Evolutionary conservation across 352 stramenopile genomes (phyloP).

Genomic region (Thalassiosira livingstoniorum): DNA sequence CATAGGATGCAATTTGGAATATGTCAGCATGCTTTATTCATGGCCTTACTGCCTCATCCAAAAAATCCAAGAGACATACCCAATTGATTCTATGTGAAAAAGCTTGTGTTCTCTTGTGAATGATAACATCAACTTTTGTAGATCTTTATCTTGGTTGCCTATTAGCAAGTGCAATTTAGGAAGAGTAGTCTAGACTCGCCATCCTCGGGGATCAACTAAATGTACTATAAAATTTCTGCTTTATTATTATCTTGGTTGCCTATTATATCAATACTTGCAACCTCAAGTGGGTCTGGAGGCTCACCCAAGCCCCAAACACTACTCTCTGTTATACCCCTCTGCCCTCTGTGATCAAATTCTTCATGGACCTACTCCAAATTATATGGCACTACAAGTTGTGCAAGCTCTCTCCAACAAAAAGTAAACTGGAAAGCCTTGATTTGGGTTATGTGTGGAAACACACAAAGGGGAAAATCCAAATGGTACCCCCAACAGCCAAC

Average conservation of each 20-base stretch:
- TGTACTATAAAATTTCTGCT: no score
- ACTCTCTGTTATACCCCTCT: background rate
- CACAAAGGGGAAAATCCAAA: background rate
- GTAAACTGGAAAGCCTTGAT: background rate
- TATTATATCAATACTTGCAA: background rate
- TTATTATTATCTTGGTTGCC: no score
- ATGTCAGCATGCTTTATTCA: background rate
- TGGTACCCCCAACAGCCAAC: background rate
- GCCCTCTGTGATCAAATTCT: background rate
- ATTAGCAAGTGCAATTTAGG: no score
- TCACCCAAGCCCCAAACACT: constrained; percentile 2
- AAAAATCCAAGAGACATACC: background rate
- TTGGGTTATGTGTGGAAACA: background rate
- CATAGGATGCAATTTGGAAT: background rate
- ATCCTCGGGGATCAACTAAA: no score
- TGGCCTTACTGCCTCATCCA: background rate
- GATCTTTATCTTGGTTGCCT: background rate
- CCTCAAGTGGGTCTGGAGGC: background rate
- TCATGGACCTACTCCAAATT: background rate
- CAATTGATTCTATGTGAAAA: background rate
- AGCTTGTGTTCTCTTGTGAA: background rate
- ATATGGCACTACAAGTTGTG: constrained; percentile 1
- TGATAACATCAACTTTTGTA: background rate
- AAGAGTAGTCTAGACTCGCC: no score
- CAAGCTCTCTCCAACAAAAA: background rate